Conservation (phyloP, 805 yeast genomes). For the Brettanomyces sp. region DNA sequence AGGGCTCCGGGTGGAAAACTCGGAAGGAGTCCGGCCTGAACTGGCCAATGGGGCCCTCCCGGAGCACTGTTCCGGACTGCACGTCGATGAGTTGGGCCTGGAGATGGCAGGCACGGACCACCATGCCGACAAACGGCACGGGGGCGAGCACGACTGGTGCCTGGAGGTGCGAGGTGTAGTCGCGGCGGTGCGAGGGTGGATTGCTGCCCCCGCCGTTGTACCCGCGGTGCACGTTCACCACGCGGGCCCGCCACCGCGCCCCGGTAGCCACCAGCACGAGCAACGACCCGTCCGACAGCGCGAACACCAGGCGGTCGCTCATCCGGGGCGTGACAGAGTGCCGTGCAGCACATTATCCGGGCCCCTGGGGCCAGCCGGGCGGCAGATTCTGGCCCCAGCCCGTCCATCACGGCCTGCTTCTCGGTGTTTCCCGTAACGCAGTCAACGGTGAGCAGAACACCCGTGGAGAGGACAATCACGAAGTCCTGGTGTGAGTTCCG, state of each 20-base stretch:
- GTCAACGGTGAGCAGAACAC: conserved; percentile 38
- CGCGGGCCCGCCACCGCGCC: conserved; percentile 54
- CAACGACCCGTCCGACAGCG: conserved; percentile 38
- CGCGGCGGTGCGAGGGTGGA: background rate
- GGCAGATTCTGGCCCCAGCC: background rate
- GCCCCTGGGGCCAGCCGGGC: conserved; percentile 15
- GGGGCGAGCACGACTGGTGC: conserved; percentile 27
- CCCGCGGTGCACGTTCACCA: conserved; percentile 35
- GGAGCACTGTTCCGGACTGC: conserved; percentile 65
- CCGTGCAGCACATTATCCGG: conserved; percentile 40
- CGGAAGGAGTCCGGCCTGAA: conserved; percentile 51
- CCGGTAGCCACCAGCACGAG: conserved; percentile 58
- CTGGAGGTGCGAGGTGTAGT: background rate
- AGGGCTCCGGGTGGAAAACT: conserved; percentile 76
- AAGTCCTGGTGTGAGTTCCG: conserved; percentile 32
- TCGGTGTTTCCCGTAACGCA: conserved; percentile 39
- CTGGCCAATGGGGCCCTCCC: conserved; percentile 50
- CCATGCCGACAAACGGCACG: conserved; percentile 68
- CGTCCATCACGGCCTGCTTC: conserved; percentile 6
- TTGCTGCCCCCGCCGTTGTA: conserved; percentile 25
- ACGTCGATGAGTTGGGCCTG: conserved; percentile 66
- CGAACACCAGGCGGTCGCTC: conserved; percentile 59
- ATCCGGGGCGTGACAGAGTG: conserved; percentile 63
- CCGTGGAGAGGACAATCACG: conserved; percentile 42
- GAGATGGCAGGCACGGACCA: conserved; percentile 46